Evolutionary conservation across 164 flowering plant genomes (phyloP).

Genomic region (Magnolia officinalis): DNA sequence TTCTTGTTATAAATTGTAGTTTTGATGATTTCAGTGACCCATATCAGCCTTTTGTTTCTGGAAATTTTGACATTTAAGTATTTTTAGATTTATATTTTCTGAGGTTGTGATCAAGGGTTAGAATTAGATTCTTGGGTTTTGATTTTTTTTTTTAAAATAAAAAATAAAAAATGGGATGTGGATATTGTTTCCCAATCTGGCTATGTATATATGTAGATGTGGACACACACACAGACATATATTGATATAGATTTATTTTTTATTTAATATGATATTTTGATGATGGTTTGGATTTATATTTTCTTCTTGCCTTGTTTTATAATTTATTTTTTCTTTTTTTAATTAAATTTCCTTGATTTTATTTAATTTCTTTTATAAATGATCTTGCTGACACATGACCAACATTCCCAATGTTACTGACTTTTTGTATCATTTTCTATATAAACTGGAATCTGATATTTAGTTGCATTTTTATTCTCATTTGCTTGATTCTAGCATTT

Average conservation of each 20-base stretch:
- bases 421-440: not conserved
- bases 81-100: not conserved
- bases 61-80: not conserved
- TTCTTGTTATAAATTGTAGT: not conserved
- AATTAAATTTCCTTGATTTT: too few species aligned
- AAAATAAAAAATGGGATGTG: too few species aligned
- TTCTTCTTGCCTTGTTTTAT: too few species aligned
- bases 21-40: not conserved
- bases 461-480: not conserved
- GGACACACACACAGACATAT: not conserved
- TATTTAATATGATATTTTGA: not conserved
- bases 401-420: too few species aligned
- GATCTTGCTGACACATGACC: too few species aligned
- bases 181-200: not conserved
- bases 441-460: not conserved
- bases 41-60: not conserved
- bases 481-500: not conserved
- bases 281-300: too few species aligned
- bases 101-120: not conserved
- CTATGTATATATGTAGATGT: not conserved
- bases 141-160: too few species aligned
- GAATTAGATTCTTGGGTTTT: not conserved
- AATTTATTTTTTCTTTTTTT: too few species aligned
- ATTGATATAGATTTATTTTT: too few species aligned
- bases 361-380: too few species aligned